Percentiles rank a stretch among this genome's conserved stretches.
Conservation (phyloP, 257 asterid species). For the Sherardia arvensis region DNA sequence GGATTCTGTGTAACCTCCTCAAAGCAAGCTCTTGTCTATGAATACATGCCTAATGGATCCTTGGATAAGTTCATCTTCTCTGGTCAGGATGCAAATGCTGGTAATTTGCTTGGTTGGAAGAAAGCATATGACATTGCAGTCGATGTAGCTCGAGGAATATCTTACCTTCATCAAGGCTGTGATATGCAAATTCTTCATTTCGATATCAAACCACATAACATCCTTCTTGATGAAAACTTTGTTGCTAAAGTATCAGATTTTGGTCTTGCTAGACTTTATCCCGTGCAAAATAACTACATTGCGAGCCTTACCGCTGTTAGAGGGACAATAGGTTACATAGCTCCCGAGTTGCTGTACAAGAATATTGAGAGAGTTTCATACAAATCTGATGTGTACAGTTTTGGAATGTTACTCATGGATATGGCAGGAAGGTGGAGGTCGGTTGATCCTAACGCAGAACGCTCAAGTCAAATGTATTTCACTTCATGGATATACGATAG, state of each 20-base stretch:
- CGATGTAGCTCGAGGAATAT: conserved; percentile 15
- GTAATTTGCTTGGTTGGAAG: background rate
- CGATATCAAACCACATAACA: conserved; percentile 6
- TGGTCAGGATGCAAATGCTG: background rate
- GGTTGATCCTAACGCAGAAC: background rate
- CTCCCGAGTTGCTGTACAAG: too few species aligned
- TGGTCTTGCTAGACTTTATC: conserved; percentile 11
- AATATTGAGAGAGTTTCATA: too few species aligned
- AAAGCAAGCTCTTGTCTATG: too few species aligned
- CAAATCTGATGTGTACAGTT: too few species aligned
- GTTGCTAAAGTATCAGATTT: conserved; percentile 14
- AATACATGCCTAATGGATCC: background rate
- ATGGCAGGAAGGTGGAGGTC: too few species aligned
- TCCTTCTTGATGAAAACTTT: too few species aligned
- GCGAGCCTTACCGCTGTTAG: conserved; percentile 2
- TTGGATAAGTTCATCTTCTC: background rate
- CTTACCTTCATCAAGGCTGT: conserved; percentile 6
- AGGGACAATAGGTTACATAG: too few species aligned
- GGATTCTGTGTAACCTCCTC: too few species aligned
- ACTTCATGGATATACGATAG: conserved; percentile 12
- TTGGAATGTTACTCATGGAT: too few species aligned
- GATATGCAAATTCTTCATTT: conserved; percentile 10
- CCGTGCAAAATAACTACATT: background rate
- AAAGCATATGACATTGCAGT: conserved; percentile 10
- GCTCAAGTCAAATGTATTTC: conserved; percentile 11